These are phyloP conservation scores for Leishmania turanica DNA, from an alignment of 208 protist species.

Conservation along the genomic window DNA sequence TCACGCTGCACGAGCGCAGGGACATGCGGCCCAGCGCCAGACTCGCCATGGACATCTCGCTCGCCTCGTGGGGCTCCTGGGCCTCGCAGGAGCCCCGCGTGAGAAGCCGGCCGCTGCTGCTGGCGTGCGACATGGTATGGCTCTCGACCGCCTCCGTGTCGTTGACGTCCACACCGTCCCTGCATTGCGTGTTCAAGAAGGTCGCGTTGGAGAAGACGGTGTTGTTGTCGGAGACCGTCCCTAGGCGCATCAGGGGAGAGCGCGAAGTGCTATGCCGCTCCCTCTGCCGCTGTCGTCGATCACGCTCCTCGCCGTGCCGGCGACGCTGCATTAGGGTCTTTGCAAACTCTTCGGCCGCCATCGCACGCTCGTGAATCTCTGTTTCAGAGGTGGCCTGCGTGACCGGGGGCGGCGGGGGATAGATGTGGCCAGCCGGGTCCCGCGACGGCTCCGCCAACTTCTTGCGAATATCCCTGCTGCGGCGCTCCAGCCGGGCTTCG, in stretches of 20 bases:
- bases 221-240: neutral
- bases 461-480: constrained; percentile 23
- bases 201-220: neutral
- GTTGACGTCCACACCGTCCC: neutral
- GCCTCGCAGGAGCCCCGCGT: neutral
- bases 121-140: neutral
- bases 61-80: constrained; percentile 14
- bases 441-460: constrained; percentile 10
- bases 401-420: constrained; percentile 54
- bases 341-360: constrained; percentile 56
- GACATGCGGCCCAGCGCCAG: constrained; percentile 53
- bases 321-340: constrained; percentile 28
- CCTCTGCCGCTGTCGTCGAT: constrained; percentile 15
- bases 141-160: neutral
- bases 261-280: neutral
- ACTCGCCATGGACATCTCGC: constrained; percentile 40
- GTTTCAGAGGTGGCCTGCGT: constrained; percentile 49
- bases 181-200: neutral
- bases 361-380: constrained; percentile 61
- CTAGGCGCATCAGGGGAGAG: neutral
- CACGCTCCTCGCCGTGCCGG: constrained; percentile 14
- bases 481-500: constrained; percentile 44
- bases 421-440: constrained; percentile 10
- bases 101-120: neutral
- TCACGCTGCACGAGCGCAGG: constrained; percentile 60